Base-by-base conservation (phyloP, 495 filamentous ascomycete species). In the Penicillium angulare region DNA sequence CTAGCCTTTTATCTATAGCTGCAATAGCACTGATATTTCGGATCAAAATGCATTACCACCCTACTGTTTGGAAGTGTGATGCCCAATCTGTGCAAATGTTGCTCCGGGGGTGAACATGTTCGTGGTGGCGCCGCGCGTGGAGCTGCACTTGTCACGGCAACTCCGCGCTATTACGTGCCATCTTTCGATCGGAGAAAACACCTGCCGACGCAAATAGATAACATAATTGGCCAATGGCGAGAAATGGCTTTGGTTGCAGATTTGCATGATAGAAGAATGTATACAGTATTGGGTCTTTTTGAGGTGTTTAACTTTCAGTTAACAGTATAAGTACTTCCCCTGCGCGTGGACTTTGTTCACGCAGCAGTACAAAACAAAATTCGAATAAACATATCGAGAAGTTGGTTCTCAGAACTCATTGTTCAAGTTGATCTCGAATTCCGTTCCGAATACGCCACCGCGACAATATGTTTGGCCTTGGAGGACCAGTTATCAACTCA, bases 401-500 rank as follows among this genome's bases (percentile, higher is more conserved):
- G n/a, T n/a, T n/a, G n/a, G n/a, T n/a, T n/a, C n/a, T n/a, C n/a
- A n/a, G n/a, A n/a, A n/a, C n/a, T 29, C 26, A 29, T 29, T 29
- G 12, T 29, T 29, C 26, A 29, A 29, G 26, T 29, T 6, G n/a
- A n/a, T n/a, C n/a, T n/a, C n/a, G n/a, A n/a, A n/a, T n/a, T n/a
- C n/a, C n/a, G n/a, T n/a, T n/a, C 10, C 2, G 15, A 35, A 5
- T 5, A 9, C 13, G 16, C 6, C 6, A 17, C 16, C 6, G 6
- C 2, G 2, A 9, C 33, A 35, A 35, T 15, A 35, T 35, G 33
- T 35, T 35, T n/a, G 33, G 33, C 33, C 15, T 35, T 2, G 33
- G 33, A 15, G 15, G 15, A 15, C 33, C 33, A 9, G 33, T n/a
- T 17, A 41, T 64, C 6, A 58, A 54, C 41, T 66, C 50, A n/a